Percentiles rank a stretch among this genome's conserved stretches.
Conservation (phyloP, 1,139 yeast species). For the Saccharomyces hybrid region DNA sequence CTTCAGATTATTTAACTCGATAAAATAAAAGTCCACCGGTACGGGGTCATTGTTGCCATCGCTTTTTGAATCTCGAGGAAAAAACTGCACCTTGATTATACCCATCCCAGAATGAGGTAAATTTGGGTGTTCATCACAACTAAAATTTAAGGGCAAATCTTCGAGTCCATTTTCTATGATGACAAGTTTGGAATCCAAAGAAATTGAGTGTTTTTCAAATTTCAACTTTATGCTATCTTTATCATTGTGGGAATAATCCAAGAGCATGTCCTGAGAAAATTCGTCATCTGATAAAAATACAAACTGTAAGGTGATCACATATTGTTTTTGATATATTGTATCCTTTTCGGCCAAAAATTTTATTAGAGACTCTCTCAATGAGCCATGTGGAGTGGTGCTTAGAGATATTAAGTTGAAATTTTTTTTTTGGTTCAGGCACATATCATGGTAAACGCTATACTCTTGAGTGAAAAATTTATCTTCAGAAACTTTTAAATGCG, state of each 20-base stretch:
- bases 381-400: slow-evolving; percentile 13
- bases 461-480: slow-evolving; percentile 16
- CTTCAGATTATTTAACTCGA: slow-evolving; percentile 20
- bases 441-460: slow-evolving; percentile 19
- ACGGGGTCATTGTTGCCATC: slow-evolving; percentile 4
- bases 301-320: slow-evolving; percentile 15
- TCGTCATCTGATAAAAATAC: slow-evolving; percentile 20
- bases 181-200: slow-evolving; percentile 15
- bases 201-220: slow-evolving; percentile 18
- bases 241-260: slow-evolving; percentile 6
- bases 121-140: slow-evolving; percentile 3
- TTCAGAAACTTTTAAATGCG: slow-evolving; percentile 9
- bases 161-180: slow-evolving; percentile 8
- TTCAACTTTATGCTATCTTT: slow-evolving; percentile 15
- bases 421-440: slow-evolving; percentile 19
- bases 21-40: slow-evolving; percentile 20
- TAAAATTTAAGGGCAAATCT: slow-evolving; percentile 5
- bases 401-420: slow-evolving; percentile 24
- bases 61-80: slow-evolving; percentile 4
- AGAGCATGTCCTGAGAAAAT: slow-evolving; percentile 16
- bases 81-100: slow-evolving; percentile 21
- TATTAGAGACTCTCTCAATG: slow-evolving; percentile 10
- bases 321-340: slow-evolving; percentile 7
- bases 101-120: slow-evolving; percentile 15
- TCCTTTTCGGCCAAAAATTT: slow-evolving; percentile 11